Base-by-base conservation (phyloP, 345 rosid genomes). In the Xanthoceras sorbifolium region DNA sequence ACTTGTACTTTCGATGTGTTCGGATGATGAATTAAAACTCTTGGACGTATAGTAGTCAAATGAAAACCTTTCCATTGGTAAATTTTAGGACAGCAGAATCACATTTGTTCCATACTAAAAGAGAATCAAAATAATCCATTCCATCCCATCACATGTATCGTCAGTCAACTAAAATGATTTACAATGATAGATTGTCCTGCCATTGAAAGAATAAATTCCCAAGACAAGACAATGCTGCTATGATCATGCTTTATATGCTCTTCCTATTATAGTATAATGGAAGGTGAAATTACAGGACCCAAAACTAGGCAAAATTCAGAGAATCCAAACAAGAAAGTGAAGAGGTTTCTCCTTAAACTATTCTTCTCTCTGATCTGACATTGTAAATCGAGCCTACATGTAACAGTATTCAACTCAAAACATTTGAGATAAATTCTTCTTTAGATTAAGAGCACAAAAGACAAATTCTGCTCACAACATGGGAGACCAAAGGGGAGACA, bases 401-500 rank as follows among this genome's bases (percentile, higher is more conserved):
- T 48, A 40, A 22, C 8, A 54, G 32, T 25, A 11, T 64, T 64
- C 23, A 48, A 34, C 34, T 15, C 8, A 64, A 64, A 55, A 34
- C 40, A n/a, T n/a, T n/a, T n/a, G n/a, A n/a, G n/a, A n/a, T n/a
- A n/a, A n/a, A n/a, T 73, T 81, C 74, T 46, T 64, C 40, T 71
- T 62, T 71, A 22, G 79, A 68, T 55, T 76, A 67, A 55, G 76
- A 71, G 42, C 64, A 64, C 32, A 85, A 64, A 74, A 76, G 82
- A 78, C 84, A 81, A 82, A 76, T 18, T 71, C 1, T 89, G 93
- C 82, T 54, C n/a, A 23, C 83, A 50, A 74, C 74, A 84, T 63
- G 57, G 85, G 87, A 81, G 89, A 89, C 92, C 87, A 71, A n/a
- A 69, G 28, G 62, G 79, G 80, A 55, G 82, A 72, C 84, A 77